Percentiles rank a stretch among this genome's conserved stretches.
These are phyloP conservation scores for Eucalyptus caleyi DNA, from an alignment of 345 rosid genomes.

Conservation along the genomic window DNA sequence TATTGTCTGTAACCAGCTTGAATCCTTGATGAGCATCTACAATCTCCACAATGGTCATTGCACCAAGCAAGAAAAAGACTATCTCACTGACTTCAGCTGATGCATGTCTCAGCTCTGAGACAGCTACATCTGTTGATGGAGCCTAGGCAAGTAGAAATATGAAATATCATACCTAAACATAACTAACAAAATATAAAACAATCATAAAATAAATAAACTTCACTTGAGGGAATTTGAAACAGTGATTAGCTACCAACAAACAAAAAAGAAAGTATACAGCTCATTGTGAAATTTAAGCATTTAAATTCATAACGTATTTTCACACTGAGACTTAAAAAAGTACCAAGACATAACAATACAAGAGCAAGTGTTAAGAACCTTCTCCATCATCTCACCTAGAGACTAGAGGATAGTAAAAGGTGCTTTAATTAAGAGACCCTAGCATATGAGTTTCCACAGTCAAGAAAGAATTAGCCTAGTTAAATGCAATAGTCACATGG, in stretches of 20 bases:
- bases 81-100: constrained; percentile 94
- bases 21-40: constrained; percentile 99
- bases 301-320: neutral
- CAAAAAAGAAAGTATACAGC: neutral
- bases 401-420: neutral
- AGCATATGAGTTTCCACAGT: neutral
- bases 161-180: neutral
- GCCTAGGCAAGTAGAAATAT: constrained; percentile 38
- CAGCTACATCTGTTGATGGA: constrained; percentile 92
- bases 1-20: constrained; percentile 93
- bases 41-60: constrained; percentile 97
- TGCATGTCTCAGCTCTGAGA: constrained; percentile 76
- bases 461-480: neutral
- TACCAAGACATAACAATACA: neutral
- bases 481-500: neutral
- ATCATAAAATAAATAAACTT: neutral
- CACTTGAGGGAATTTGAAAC: neutral
- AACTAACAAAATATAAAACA: neutral
- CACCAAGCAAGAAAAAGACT: constrained; percentile 94
- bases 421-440: neutral
- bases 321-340: neutral
- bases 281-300: neutral
- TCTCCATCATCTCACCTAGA: neutral
- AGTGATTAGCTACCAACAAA: neutral
- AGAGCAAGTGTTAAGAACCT: neutral